A percentile compares a stretch with the other conserved stretches of the same genome.
These are phyloP conservation scores for Kitagawia praeruptora DNA, from an alignment of 129 eudicot species.

Conservation along the genomic window DNA sequence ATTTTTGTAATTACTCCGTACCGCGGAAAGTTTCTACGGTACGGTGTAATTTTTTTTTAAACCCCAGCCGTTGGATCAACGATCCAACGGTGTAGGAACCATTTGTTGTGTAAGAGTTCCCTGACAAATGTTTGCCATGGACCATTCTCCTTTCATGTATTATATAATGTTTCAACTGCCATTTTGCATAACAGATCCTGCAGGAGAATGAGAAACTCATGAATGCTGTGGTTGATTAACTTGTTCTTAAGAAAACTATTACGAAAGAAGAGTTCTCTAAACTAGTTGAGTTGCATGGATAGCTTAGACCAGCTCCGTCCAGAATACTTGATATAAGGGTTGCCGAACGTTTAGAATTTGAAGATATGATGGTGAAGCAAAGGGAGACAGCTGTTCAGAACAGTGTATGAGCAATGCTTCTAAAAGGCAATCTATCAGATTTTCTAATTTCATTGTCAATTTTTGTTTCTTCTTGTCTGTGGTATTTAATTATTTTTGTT, in stretches of 20 bases:
- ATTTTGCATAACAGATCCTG: conserved; percentile 37
- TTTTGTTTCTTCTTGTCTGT: background rate
- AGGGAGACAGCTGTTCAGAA: conserved; percentile 29
- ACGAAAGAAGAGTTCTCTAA: conserved; percentile 57
- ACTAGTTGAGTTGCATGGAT: conserved; percentile 64
- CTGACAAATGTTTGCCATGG: too few species aligned
- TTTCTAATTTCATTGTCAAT: background rate
- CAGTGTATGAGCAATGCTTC: conserved; percentile 4
- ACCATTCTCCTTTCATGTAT: background rate
- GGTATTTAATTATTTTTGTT: background rate
- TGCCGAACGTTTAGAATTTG: conserved; percentile 40
- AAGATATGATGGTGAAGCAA: conserved; percentile 31
- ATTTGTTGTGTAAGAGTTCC: too few species aligned
- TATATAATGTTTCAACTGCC: background rate
- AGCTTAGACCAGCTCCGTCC: conserved; percentile 51
- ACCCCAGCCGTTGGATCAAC: too few species aligned
- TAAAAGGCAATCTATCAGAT: conserved; percentile 5
- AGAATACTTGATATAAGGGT: conserved; percentile 62
- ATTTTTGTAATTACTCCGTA: too few species aligned
- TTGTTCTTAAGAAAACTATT: conserved; percentile 58
- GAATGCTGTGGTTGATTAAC: conserved; percentile 65
- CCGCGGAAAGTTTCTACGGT: too few species aligned
- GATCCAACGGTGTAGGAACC: too few species aligned
- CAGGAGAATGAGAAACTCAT: conserved; percentile 57
- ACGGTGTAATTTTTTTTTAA: too few species aligned